Conservation (phyloP, 2,329 filamentous ascomycete species). For the Malbranchea zuffiana region DNA sequence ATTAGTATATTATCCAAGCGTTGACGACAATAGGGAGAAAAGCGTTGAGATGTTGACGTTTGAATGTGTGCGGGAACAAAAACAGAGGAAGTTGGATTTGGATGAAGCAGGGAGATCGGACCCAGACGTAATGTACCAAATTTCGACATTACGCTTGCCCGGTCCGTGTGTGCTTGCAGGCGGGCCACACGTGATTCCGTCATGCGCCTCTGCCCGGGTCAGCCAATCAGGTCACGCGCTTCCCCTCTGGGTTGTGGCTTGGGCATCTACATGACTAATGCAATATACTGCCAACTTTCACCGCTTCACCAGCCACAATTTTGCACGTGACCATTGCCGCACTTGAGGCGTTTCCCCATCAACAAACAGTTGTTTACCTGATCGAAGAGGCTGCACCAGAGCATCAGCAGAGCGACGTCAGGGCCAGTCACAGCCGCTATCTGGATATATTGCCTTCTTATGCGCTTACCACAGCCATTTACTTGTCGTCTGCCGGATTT, state of each 20-base stretch:
- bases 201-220: not conserved
- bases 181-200: constrained; percentile 5
- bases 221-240: not conserved
- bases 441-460: too few relatives aligned
- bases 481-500: too few relatives aligned
- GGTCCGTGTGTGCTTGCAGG: constrained; percentile 8
- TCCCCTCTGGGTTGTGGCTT: constrained; percentile 1
- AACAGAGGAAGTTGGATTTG: constrained; percentile 1
- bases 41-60: not conserved
- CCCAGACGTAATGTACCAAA: constrained; percentile 10
- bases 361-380: constrained; percentile 17
- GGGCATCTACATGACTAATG: constrained; percentile 5
- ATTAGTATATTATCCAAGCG: not conserved
- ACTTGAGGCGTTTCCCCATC: constrained; percentile 17
- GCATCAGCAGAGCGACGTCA: constrained; percentile 7
- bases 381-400: constrained; percentile 10
- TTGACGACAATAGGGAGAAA: not conserved
- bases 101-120: constrained; percentile 6
- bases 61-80: not conserved
- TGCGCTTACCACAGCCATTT: too few relatives aligned
- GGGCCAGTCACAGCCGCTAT: too few relatives aligned
- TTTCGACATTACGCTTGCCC: constrained; percentile 9
- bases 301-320: constrained; percentile 8
- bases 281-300: not conserved
- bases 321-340: too few relatives aligned